A percentile compares a stretch with the other conserved stretches of the same genome.
Conservation (phyloP, 2,329 filamentous ascomycete genomes). For the Chaetomiaceae sp. region DNA sequence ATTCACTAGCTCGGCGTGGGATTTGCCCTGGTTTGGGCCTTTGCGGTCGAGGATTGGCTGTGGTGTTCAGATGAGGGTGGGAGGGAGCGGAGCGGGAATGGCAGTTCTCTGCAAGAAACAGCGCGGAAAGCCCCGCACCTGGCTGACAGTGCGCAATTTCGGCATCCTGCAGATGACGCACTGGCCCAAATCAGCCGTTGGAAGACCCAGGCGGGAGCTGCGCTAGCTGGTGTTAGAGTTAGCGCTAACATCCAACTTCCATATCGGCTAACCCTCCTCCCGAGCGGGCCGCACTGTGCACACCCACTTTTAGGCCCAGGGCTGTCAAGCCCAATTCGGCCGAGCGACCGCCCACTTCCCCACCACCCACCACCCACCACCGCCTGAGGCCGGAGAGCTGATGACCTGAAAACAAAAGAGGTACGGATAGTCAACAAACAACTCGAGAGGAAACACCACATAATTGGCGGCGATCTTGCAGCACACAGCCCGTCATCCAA, state of each 20-base stretch:
- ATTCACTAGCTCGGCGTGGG: not conserved
- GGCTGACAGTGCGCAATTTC: constrained; percentile 1
- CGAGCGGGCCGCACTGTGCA: constrained; percentile 10
- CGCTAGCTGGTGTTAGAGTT: no score
- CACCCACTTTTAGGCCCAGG: not conserved
- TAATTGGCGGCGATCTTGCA: no score
- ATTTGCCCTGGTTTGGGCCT: no score
- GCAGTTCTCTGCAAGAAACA: constrained; percentile 9
- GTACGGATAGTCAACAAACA: not conserved
- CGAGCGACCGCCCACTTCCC: not conserved
- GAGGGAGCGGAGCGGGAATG: not conserved
- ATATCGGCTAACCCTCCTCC: no score
- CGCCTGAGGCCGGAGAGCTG: no score
- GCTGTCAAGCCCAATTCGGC: not conserved
- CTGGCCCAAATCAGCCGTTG: constrained; percentile 2
- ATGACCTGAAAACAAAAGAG: no score
- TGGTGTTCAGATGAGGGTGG: constrained; percentile 12
- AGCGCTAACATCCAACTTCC: not conserved
- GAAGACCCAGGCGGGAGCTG: no score
- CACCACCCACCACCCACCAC: no score
- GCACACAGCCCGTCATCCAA: no score
- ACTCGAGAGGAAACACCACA: not conserved
- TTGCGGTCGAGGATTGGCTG: constrained; percentile 9
- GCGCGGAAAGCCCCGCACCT: constrained; percentile 6
- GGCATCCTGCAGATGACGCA: constrained; percentile 3